phyloP scores from a whole-genome alignment of 208 protist species.

The Wallacemonas collosoma region DNA sequence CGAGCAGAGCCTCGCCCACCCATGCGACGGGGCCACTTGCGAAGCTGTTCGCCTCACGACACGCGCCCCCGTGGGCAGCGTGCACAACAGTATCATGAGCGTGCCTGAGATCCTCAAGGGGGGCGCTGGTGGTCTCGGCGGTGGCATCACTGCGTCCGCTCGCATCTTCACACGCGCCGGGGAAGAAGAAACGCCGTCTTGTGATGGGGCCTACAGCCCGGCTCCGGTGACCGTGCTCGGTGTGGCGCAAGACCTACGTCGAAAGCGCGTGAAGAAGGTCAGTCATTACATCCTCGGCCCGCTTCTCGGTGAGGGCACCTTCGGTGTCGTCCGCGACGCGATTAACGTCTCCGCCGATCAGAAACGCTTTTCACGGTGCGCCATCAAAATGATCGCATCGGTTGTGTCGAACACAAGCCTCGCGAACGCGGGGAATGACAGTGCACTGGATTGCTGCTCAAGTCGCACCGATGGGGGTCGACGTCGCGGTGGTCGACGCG shows the following conservation, averaged over 20 bases:
- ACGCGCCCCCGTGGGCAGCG: background rate
- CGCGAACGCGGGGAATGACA: background rate
- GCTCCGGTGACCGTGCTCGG: constrained; percentile 53
- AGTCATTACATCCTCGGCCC: constrained; percentile 82
- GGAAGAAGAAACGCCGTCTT: constrained; percentile 7
- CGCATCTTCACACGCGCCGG: too few species aligned
- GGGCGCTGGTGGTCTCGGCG: background rate
- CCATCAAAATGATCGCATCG: constrained; percentile 50
- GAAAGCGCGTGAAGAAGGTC: constrained; percentile 85
- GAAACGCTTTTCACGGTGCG: constrained; percentile 40
- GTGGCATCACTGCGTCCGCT: background rate
- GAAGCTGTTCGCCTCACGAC: constrained; percentile 2
- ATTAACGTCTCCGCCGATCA: constrained; percentile 64
- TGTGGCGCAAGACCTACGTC: constrained; percentile 41
- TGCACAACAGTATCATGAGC: constrained; percentile 15
- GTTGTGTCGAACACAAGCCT: background rate
- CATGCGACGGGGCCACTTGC: background rate
- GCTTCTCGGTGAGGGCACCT: constrained; percentile 75
- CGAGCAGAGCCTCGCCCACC: background rate
- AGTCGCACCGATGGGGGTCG: background rate
- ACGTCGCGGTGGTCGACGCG: constrained; percentile 3
- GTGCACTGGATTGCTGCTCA: background rate
- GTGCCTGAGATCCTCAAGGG: background rate
- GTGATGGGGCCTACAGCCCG: constrained; percentile 19
- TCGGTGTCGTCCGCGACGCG: constrained; percentile 78